phyloP scores from a whole-genome alignment of 805 yeast species.

The Candida multigemmis region DNA sequence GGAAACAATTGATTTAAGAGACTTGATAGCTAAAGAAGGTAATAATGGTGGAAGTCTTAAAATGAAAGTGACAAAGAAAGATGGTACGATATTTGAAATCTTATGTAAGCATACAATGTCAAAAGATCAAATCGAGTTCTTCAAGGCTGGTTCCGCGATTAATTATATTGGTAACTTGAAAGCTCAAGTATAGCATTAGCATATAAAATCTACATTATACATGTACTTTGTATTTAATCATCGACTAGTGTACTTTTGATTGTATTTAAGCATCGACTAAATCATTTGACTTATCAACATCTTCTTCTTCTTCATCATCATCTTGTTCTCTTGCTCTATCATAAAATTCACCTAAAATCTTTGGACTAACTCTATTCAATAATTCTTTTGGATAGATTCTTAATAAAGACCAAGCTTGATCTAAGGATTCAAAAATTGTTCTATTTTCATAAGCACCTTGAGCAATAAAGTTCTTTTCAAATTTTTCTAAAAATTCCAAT shows the following conservation, averaged over 20 bases:
- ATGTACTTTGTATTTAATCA: no score
- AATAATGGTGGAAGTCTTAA: slow-evolving; percentile 77
- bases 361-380: slow-evolving; percentile 97
- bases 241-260: not conserved
- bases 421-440: slow-evolving; percentile 88
- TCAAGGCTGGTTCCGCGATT: slow-evolving; percentile 96
- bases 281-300: slow-evolving; percentile 30
- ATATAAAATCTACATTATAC: no score
- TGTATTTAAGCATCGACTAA: slow-evolving; percentile 29
- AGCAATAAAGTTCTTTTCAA: slow-evolving; percentile 87
- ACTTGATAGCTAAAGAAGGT: slow-evolving; percentile 74
- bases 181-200: slow-evolving; percentile 2
- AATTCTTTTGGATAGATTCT: slow-evolving; percentile 99
- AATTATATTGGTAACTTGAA: slow-evolving; percentile 67
- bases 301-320: slow-evolving; percentile 40
- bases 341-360: slow-evolving; percentile 90
- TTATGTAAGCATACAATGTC: slow-evolving; percentile 94
- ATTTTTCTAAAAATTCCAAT: slow-evolving; percentile 94
- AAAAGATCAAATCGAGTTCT: slow-evolving; percentile 88
- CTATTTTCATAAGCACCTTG: slow-evolving; percentile 98
- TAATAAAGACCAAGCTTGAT: slow-evolving; percentile 95
- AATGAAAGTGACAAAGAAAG: slow-evolving; percentile 63
- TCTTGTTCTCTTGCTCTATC: slow-evolving; percentile 75
- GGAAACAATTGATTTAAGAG: slow-evolving; percentile 65
- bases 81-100: slow-evolving; percentile 64